Percentiles rank a stretch among this genome's conserved stretches.
Conservation (phyloP, 2,329 filamentous ascomycete genomes). For the Exophiala lecanii-corni region DNA sequence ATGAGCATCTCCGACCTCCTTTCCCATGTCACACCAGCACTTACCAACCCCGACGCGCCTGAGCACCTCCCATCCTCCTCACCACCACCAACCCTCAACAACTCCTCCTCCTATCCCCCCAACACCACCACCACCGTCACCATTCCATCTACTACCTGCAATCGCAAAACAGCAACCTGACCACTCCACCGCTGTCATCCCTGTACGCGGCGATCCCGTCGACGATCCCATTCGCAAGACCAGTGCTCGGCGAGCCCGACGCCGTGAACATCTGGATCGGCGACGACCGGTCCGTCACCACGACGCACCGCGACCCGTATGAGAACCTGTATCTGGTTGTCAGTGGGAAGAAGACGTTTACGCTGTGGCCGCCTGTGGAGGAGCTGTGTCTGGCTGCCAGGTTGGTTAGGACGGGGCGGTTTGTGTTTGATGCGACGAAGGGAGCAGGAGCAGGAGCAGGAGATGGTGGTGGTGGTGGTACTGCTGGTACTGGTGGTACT, state of each 20-base stretch:
- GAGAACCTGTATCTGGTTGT: slow-evolving; percentile 27
- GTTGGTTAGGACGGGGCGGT: slow-evolving; percentile 17
- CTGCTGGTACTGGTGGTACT: neutral
- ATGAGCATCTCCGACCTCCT: slow-evolving; percentile 23
- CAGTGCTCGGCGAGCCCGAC: slow-evolving; percentile 22
- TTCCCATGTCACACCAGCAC: slow-evolving; percentile 14
- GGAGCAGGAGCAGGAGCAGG: no score
- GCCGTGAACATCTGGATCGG: slow-evolving; percentile 28
- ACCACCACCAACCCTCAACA: neutral
- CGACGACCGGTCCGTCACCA: slow-evolving; percentile 21
- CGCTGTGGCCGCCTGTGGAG: slow-evolving; percentile 24
- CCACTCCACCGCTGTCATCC: slow-evolving; percentile 14
- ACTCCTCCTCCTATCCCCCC: neutral
- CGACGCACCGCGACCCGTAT: slow-evolving; percentile 27
- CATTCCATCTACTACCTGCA: slow-evolving; percentile 25
- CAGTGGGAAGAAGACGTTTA: slow-evolving; percentile 24
- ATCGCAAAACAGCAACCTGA: slow-evolving; percentile 27
- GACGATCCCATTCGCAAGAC: slow-evolving; percentile 18
- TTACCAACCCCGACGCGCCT: neutral
- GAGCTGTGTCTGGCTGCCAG: slow-evolving; percentile 23
- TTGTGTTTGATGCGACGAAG: slow-evolving; percentile 1
- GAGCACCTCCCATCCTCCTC: neutral
- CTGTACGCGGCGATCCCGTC: slow-evolving; percentile 17
- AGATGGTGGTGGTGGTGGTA: neutral
- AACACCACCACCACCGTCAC: no score